Evolutionary conservation across 2,329 filamentous ascomycete genomes (phyloP).

Genomic region (Metarhizium rileyi): DNA sequence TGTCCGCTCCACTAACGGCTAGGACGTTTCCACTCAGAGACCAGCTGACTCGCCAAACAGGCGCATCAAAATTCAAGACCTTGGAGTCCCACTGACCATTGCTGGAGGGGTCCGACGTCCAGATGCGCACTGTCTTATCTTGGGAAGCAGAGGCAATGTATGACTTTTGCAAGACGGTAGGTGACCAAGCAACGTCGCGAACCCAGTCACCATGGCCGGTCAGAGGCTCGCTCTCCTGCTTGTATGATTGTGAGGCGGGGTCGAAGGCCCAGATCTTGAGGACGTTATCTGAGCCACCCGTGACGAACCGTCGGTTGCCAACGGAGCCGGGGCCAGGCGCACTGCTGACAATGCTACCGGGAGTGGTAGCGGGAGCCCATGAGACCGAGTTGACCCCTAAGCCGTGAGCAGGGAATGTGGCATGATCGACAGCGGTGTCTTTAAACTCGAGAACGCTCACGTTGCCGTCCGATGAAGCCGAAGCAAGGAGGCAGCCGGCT

Average conservation of each 20-base stretch:
- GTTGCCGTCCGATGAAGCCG: conserved; percentile 86
- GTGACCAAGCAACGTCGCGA: conserved; percentile 92
- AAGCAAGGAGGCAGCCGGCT: conserved; percentile 86
- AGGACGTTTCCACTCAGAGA: conserved; percentile 93
- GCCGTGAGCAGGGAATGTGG: conserved; percentile 83
- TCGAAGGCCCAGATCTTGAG: conserved; percentile 91
- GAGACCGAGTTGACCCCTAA: conserved; percentile 92
- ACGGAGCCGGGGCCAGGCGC: conserved; percentile 48
- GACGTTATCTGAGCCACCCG: conserved; percentile 85
- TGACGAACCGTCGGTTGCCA: conserved; percentile 76
- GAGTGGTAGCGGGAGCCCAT: conserved; percentile 80
- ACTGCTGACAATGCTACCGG: conserved; percentile 76
- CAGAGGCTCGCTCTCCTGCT: conserved; percentile 54
- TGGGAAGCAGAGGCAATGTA: conserved; percentile 95
- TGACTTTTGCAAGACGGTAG: conserved; percentile 86
- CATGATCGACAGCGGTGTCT: conserved; percentile 86
- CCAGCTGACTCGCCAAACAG: conserved; percentile 96
- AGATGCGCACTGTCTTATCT: conserved; percentile 95
- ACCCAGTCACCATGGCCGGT: conserved; percentile 92
- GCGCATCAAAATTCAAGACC: conserved; percentile 75
- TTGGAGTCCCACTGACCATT: conserved; percentile 75
- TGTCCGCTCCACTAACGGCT: conserved; percentile 87
- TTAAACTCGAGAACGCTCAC: conserved; percentile 95
- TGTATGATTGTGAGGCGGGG: conserved; percentile 48
- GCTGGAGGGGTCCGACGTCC: conserved; percentile 62